A percentile compares a stretch with the other conserved stretches of the same genome.
Evolutionary conservation across 371 early-diverging fungal species (phyloP).

Genomic region (Mucor racemosus): DNA sequence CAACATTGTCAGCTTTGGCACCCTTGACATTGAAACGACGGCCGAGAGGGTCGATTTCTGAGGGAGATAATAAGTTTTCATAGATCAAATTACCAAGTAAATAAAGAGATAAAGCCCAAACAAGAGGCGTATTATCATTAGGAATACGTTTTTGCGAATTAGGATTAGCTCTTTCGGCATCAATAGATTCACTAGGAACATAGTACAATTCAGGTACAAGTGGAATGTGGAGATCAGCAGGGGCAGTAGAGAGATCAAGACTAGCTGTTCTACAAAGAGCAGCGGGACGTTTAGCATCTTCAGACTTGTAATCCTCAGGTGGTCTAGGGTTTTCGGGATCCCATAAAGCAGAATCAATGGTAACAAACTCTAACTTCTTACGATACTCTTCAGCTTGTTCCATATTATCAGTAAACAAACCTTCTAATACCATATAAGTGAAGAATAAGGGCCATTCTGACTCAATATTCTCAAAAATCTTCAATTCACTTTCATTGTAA

Average conservation of each 20-base stretch:
- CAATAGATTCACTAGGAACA: constrained; percentile 75
- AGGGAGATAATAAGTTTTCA: constrained; percentile 76
- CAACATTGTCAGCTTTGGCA: constrained; percentile 60
- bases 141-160: constrained; percentile 81
- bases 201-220: constrained; percentile 86
- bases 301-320: constrained; percentile 33
- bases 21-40: constrained; percentile 64
- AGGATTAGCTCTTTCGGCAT: constrained; percentile 76
- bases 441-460: constrained; percentile 94
- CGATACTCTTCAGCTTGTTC: constrained; percentile 77
- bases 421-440: constrained; percentile 88
- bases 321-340: constrained; percentile 42
- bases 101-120: constrained; percentile 90
- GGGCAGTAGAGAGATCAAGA: constrained; percentile 22
- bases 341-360: constrained; percentile 71
- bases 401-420: constrained; percentile 72
- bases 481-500: constrained; percentile 85
- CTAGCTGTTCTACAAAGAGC: constrained; percentile 22
- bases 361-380: constrained; percentile 66
- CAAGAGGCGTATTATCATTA: constrained; percentile 88
- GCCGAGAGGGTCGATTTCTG: constrained; percentile 89
- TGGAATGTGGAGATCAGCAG: constrained; percentile 36
- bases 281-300: constrained; percentile 21
- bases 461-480: constrained; percentile 87
- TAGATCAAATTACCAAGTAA: constrained; percentile 80